Conservation (phyloP, 2,329 filamentous ascomycete genomes). For the Didymosphaeria variabile region DNA sequence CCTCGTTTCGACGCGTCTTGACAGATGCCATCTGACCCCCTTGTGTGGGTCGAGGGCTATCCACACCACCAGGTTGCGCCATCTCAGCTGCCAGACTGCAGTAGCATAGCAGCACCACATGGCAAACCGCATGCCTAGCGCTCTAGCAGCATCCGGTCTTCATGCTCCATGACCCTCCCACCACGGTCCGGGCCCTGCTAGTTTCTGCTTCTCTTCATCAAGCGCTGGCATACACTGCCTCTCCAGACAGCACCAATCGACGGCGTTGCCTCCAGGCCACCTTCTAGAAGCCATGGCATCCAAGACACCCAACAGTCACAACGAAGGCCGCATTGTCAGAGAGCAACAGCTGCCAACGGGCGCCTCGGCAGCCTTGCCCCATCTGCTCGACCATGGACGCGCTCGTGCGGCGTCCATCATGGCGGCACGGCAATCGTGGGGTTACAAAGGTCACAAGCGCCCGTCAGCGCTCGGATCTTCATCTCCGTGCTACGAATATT, state of each 20-base stretch:
- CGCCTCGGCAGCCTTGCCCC: slow-evolving; percentile 27
- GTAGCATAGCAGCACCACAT: slow-evolving; percentile 3
- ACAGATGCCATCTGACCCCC: slow-evolving; percentile 30
- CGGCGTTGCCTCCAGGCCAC: slow-evolving; percentile 15
- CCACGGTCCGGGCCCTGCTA: slow-evolving; percentile 20
- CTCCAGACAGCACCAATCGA: slow-evolving; percentile 26
- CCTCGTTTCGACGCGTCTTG: slow-evolving; percentile 39
- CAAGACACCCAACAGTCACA: slow-evolving; percentile 22
- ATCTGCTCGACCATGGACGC: slow-evolving; percentile 28
- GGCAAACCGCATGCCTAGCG: neutral
- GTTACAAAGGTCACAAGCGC: slow-evolving; percentile 15
- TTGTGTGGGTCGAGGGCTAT: slow-evolving; percentile 24
- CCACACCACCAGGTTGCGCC: neutral
- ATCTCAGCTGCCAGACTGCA: slow-evolving; percentile 18
- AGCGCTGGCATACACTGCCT: slow-evolving; percentile 42
- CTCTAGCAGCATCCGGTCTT: slow-evolving; percentile 2
- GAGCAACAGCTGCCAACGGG: slow-evolving; percentile 25
- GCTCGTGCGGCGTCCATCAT: slow-evolving; percentile 18
- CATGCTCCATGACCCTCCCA: slow-evolving; percentile 32
- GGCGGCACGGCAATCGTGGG: slow-evolving; percentile 23
- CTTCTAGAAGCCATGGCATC: slow-evolving; percentile 32
- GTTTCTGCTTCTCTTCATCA: slow-evolving; percentile 31
- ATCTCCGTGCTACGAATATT: slow-evolving; percentile 23
- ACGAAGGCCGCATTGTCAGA: slow-evolving; percentile 21
- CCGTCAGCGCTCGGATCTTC: slow-evolving; percentile 17